Evolutionary conservation across 2,329 filamentous ascomycete species (phyloP), one percentile per base, ranked within the genome.

Genomic region (Fusarium torulosum): DNA sequence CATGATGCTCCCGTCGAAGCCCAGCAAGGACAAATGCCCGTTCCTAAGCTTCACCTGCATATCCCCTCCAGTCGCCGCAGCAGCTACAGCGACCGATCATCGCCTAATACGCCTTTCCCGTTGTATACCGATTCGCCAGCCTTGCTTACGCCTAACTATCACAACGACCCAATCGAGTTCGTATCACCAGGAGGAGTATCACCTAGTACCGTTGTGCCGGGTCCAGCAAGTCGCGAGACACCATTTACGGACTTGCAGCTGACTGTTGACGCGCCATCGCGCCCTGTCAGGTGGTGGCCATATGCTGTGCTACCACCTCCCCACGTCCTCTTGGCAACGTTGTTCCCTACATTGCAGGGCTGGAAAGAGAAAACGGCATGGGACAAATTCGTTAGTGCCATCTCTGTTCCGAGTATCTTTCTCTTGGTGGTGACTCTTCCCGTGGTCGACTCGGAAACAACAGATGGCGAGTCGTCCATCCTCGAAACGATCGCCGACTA

Each of bases 361-460:
- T 99, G 95, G 93, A 82, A 79, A 42, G 87, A 91, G 27, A 98
- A 97, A 79, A 88, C 83, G n/a, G 78, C 91, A n/a, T 93, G 90
- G 88, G 94, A 95, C 72, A 94, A 92, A 74, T 80, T 94, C 43
- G 81, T 97, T 46, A 95, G 93, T 41, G 73, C 96, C 13, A 85
- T 96, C 37, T 94, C 94, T 9, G 90, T 93, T n/a, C 92, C 94
- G 2, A 96, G 91, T 71, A 93, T 99, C 37, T 92, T 99, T 65
- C 80, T 98, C 3, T 84, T 99, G 6, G 95, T 95, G 1, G 88
- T 96, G 45, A 99, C 96, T 1, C 79, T 99, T 6, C 96, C 96
- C 0, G 94, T 99, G 1, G 92, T 97, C 7, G 95, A 98, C 72
- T 86, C 87, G 2, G 85, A 87, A 41, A 84, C 87, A 20, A 83